These are phyloP conservation scores for Trichoderma erinaceum DNA, from an alignment of 495 filamentous ascomycete species.

Conservation along the genomic window DNA sequence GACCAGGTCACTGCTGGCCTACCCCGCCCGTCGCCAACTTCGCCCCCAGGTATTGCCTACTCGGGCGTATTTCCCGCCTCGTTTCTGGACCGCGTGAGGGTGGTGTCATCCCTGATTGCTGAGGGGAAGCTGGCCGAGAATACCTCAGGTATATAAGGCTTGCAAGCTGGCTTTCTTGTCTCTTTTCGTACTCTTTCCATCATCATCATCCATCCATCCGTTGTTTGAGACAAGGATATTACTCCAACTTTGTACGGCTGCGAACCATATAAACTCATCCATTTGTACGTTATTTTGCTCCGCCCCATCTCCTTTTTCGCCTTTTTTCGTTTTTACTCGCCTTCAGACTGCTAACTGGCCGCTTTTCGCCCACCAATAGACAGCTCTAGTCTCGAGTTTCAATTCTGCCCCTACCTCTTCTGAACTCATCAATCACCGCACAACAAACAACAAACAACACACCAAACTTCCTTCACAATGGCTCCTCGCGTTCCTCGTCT, in stretches of 20 bases:
- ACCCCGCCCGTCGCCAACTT: not conserved
- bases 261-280: not conserved
- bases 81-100: conserved; percentile 3
- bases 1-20: not conserved
- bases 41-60: not conserved
- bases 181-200: not conserved
- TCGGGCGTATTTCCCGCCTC: conserved; percentile 1
- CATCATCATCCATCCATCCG: not conserved
- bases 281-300: not conserved
- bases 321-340: not conserved
- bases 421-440: not conserved
- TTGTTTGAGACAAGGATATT: not conserved
- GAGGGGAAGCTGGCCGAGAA: not conserved
- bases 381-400: not conserved
- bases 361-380: not conserved
- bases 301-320: not conserved
- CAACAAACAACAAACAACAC: not conserved
- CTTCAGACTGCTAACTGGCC: not conserved
- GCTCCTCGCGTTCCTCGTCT: conserved; percentile 42
- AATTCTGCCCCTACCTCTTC: not conserved
- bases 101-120: conserved; percentile 11
- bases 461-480: conserved; percentile 30
- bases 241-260: not conserved
- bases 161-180: not conserved
- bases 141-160: not conserved